phyloP scores from a whole-genome alignment of 345 rosid species.

The Orychophragmus violaceus region DNA sequence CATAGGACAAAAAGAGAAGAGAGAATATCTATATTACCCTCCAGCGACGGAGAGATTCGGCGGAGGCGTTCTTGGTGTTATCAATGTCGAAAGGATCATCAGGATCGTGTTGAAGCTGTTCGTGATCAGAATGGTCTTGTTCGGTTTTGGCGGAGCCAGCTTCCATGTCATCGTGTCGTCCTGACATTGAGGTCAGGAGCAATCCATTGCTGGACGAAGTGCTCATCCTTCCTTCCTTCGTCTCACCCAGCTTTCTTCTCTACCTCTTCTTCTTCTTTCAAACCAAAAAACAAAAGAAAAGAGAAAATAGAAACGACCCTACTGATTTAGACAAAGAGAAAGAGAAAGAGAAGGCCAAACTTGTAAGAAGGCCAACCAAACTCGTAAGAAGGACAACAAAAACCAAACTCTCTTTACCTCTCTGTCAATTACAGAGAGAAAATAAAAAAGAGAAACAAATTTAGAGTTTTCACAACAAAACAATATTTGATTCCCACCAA shows the following conservation, averaged over 20 bases:
- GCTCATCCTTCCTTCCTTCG: conserved; percentile 35
- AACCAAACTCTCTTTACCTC: conserved; percentile 10
- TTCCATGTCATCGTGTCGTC: conserved; percentile 36
- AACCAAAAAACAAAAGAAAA: neutral
- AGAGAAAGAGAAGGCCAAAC: conserved; percentile 30
- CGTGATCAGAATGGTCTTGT: conserved; percentile 27
- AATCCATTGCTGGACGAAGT: conserved; percentile 35
- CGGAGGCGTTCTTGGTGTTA: conserved; percentile 66
- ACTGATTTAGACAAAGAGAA: conserved; percentile 9
- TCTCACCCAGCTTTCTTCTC: conserved; percentile 3
- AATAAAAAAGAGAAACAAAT: neutral
- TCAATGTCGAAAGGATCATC: conserved; percentile 66
- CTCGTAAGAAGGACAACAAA: conserved; percentile 19
- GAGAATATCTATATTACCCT: conserved; percentile 41
- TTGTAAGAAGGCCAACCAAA: conserved; percentile 13
- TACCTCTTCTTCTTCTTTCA: neutral
- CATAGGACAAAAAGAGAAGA: neutral
- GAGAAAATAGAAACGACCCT: conserved; percentile 10
- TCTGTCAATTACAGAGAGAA: conserved; percentile 23
- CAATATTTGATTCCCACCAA: neutral
- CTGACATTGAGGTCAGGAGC: conserved; percentile 31
- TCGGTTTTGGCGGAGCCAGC: conserved; percentile 28
- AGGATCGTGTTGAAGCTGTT: conserved; percentile 30
- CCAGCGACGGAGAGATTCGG: conserved; percentile 66
- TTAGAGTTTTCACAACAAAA: neutral